A percentile compares a stretch with the other conserved stretches of the same genome.
phyloP scores from a whole-genome alignment of 371 early-diverging fungal genomes.

The Rozella allomycis region DNA sequence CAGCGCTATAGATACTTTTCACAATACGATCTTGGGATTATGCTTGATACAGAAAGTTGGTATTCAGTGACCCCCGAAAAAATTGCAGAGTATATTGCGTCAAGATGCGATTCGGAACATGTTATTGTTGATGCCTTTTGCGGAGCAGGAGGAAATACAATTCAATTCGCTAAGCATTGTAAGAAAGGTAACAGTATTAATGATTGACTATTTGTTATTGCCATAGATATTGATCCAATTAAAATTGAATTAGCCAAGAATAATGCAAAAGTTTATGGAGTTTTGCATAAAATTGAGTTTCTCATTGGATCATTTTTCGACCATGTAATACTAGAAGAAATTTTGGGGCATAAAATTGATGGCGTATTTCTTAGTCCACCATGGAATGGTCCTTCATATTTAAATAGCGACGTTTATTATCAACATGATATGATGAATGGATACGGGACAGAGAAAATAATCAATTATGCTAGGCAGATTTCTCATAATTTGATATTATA shows the following conservation, averaged over 20 bases:
- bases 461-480: too few relatives aligned
- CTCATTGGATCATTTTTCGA: conserved; percentile 59
- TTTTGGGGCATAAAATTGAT: conserved; percentile 23
- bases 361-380: conserved; percentile 80
- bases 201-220: conserved; percentile 43
- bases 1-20: too few relatives aligned
- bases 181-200: conserved; percentile 24
- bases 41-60: conserved; percentile 50
- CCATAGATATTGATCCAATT: conserved; percentile 69
- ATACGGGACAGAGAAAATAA: too few relatives aligned
- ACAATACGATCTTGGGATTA: background rate
- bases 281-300: conserved; percentile 72
- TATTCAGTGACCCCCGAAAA: conserved; percentile 86
- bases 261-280: conserved; percentile 77
- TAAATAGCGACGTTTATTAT: background rate
- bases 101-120: conserved; percentile 25
- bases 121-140: conserved; percentile 78
- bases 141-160: conserved; percentile 86
- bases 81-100: conserved; percentile 62
- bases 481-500: too few relatives aligned
- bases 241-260: conserved; percentile 53
- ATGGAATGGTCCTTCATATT: conserved; percentile 50
- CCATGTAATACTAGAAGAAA: conserved; percentile 25
- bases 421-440: too few relatives aligned
- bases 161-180: conserved; percentile 74